Evolutionary conservation across 257 asterid genomes (phyloP).

Genomic region (Plantago elongata): DNA sequence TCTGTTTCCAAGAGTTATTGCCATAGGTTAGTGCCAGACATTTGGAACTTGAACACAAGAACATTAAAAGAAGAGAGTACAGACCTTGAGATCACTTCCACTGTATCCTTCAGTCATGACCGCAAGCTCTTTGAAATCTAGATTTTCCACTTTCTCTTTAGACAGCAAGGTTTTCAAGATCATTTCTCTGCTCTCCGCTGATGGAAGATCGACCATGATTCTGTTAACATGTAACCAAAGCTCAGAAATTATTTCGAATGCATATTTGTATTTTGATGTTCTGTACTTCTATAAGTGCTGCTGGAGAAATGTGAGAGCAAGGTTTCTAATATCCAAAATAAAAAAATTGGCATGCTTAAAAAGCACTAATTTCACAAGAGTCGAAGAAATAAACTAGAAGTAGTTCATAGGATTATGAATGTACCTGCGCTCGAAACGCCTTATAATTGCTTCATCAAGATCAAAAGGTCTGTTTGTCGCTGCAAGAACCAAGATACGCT

Average conservation of each 20-base stretch:
- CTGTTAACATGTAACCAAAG: slow-evolving; percentile 28
- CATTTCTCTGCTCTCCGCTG: slow-evolving; percentile 81
- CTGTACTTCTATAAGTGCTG: not conserved
- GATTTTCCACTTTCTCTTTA: slow-evolving; percentile 69
- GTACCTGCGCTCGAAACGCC: slow-evolving; percentile 98
- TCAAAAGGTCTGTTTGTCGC: slow-evolving; percentile 98
- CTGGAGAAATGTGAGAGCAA: not conserved
- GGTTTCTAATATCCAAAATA: too few species aligned
- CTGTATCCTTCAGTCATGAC: slow-evolving; percentile 87
- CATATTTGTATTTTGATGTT: not conserved
- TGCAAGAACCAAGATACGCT: slow-evolving; percentile 94
- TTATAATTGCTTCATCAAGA: slow-evolving; percentile 97
- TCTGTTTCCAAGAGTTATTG: slow-evolving; percentile 46
- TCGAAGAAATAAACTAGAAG: not conserved
- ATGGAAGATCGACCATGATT: slow-evolving; percentile 89
- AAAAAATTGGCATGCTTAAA: too few species aligned
- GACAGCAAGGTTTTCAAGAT: slow-evolving; percentile 76
- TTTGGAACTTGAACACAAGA: not conserved
- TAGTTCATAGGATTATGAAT: not conserved
- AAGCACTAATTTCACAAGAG: not conserved
- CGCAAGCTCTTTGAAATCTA: slow-evolving; percentile 83
- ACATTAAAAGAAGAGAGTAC: slow-evolving; percentile 12
- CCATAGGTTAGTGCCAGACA: slow-evolving; percentile 23
- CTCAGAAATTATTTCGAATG: too few species aligned
- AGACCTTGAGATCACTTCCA: slow-evolving; percentile 98